Evolutionary conservation across 306 rosid genomes (phyloP).

Genomic region (Medicago ruthenica): DNA sequence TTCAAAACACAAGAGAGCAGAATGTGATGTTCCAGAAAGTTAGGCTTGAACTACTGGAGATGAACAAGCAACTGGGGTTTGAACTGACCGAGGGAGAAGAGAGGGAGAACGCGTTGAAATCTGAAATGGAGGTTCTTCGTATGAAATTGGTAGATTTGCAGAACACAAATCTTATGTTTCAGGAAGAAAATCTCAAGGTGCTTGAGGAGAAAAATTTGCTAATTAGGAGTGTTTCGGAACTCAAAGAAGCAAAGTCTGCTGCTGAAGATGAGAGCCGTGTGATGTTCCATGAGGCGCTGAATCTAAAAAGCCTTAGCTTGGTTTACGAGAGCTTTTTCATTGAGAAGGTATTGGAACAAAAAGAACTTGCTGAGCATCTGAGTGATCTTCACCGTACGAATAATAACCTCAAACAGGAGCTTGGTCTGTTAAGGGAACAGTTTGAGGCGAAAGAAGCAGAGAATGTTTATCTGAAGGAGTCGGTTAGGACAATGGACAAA

Average conservation of each 20-base stretch:
- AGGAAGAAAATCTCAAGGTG: slow-evolving; percentile 63
- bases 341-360: slow-evolving; percentile 68
- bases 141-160: slow-evolving; percentile 60
- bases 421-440: slow-evolving; percentile 55
- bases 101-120: slow-evolving; percentile 57
- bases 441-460: slow-evolving; percentile 64
- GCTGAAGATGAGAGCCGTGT: slow-evolving; percentile 62
- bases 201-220: slow-evolving; percentile 67
- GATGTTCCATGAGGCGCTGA: slow-evolving; percentile 66
- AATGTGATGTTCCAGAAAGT: slow-evolving; percentile 60
- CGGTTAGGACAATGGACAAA: slow-evolving; percentile 54
- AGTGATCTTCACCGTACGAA: slow-evolving; percentile 54
- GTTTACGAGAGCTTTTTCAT: slow-evolving; percentile 68
- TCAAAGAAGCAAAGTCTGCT: slow-evolving; percentile 57
- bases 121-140: slow-evolving; percentile 54
- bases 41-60: slow-evolving; percentile 67
- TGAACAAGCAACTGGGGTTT: slow-evolving; percentile 55
- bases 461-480: slow-evolving; percentile 58
- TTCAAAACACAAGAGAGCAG: slow-evolving; percentile 51
- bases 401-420: slow-evolving; percentile 59
- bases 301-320: slow-evolving; percentile 55
- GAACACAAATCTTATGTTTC: slow-evolving; percentile 52
- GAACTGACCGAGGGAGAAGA: slow-evolving; percentile 65
- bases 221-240: slow-evolving; percentile 58
- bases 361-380: slow-evolving; percentile 61